Evolutionary conservation across 257 asterid genomes (phyloP).

Genomic region (Penstemon davidsonii): DNA sequence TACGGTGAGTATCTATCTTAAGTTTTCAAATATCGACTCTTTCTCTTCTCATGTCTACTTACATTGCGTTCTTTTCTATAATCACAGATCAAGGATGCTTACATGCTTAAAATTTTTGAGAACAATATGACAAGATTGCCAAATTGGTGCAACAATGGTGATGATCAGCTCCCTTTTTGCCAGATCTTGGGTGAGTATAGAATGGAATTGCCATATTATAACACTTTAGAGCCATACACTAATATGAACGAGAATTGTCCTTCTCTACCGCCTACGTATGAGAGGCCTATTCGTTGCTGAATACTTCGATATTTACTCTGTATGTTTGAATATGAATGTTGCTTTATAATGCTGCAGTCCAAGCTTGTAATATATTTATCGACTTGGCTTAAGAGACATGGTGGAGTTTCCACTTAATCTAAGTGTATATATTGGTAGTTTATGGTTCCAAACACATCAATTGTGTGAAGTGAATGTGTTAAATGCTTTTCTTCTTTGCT

Average conservation of each 20-base stretch:
- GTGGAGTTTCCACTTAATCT: not conserved
- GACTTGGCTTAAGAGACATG: constrained; percentile 20
- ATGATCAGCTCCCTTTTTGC: constrained; percentile 72
- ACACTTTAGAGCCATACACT: constrained; percentile 77
- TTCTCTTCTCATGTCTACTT: constrained; percentile 11
- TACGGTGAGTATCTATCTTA: constrained; percentile 56
- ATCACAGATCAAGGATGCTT: constrained; percentile 86
- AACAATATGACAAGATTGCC: constrained; percentile 73
- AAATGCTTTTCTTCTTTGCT: not conserved
- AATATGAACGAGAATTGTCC: constrained; percentile 95
- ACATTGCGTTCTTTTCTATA: constrained; percentile 7
- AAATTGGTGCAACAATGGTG: constrained; percentile 72
- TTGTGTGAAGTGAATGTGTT: not conserved
- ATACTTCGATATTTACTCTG: not conserved
- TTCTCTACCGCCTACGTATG: constrained; percentile 81
- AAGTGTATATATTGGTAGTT: constrained; percentile 16
- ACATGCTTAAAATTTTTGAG: constrained; percentile 88
- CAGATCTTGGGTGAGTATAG: constrained; percentile 86
- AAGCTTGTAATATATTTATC: constrained; percentile 30
- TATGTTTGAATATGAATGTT: constrained; percentile 8
- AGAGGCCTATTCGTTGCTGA: constrained; percentile 75
- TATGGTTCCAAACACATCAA: not conserved
- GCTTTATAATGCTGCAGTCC: constrained; percentile 6
- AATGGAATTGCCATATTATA: constrained; percentile 88
- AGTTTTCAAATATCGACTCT: not conserved